These are phyloP conservation scores for Skeletonema potamos DNA, from an alignment of 108 stramenopile genomes.

Conservation along the genomic window DNA sequence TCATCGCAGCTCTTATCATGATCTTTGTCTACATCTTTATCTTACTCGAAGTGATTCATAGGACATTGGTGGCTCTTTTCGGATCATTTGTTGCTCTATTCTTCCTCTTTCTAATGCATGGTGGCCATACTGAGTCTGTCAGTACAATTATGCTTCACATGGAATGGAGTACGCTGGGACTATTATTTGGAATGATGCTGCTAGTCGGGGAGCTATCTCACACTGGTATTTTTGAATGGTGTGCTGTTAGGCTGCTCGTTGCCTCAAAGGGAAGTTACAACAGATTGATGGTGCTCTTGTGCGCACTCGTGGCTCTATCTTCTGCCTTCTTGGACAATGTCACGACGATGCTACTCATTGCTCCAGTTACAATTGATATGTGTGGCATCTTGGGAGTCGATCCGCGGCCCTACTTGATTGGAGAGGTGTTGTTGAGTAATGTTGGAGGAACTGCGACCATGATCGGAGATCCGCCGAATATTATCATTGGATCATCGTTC, in stretches of 20 bases:
- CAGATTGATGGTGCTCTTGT: constrained; percentile 51
- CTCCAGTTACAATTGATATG: constrained; percentile 75
- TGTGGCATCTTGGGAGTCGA: constrained; percentile 60
- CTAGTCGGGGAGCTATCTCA: constrained; percentile 61
- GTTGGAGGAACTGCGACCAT: constrained; percentile 69
- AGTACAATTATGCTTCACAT: constrained; percentile 50
- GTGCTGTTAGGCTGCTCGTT: constrained; percentile 55
- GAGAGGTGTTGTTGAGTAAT: constrained; percentile 59
- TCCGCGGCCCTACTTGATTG: constrained; percentile 61
- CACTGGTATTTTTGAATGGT: constrained; percentile 73
- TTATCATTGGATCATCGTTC: constrained; percentile 63
- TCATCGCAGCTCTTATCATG: constrained; percentile 63
- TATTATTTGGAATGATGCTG: constrained; percentile 78
- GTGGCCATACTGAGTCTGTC: constrained; percentile 50
- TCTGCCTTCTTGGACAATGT: constrained; percentile 70
- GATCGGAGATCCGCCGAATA: constrained; percentile 42
- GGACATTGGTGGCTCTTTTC: constrained; percentile 66
- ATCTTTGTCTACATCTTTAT: constrained; percentile 65
- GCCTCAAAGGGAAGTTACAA: constrained; percentile 51
- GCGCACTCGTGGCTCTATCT: constrained; percentile 48
- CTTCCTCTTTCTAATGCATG: constrained; percentile 58
- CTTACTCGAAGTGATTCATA: constrained; percentile 63
- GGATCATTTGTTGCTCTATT: constrained; percentile 60
- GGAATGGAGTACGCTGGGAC: constrained; percentile 63
- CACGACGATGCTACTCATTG: constrained; percentile 61